A percentile compares a stretch with the other conserved stretches of the same genome.
Conservation (phyloP, 176 grass and related monocot species). For the Pharus latifolius region DNA sequence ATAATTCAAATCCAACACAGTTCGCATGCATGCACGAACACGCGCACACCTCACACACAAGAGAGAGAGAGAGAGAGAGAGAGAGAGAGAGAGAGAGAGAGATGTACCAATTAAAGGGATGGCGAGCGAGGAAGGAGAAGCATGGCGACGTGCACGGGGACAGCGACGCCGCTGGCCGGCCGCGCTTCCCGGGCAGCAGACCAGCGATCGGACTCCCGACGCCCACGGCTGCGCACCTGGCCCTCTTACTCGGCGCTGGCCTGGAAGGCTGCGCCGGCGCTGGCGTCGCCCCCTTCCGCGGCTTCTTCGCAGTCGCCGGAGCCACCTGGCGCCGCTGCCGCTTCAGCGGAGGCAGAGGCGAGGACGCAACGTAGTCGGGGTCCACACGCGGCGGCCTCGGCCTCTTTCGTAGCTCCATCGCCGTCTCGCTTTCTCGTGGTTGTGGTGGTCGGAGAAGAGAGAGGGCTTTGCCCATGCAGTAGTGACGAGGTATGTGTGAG, state of each 20-base stretch:
- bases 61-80: too few relatives aligned
- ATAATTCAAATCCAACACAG: not conserved
- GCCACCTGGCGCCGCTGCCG: constrained; percentile 19
- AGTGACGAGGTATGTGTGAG: constrained; percentile 13
- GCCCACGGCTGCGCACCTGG: not conserved
- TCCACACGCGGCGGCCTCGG: constrained; percentile 15
- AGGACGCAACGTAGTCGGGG: constrained; percentile 40
- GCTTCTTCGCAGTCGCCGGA: not conserved
- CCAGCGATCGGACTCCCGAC: constrained; percentile 22
- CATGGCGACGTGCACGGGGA: constrained; percentile 28
- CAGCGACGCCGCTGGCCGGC: not conserved
- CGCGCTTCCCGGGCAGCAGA: constrained; percentile 19
- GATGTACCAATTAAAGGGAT: constrained; percentile 55
- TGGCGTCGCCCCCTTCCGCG: not conserved
- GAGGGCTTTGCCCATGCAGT: constrained; percentile 43
- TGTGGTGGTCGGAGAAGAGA: constrained; percentile 31
- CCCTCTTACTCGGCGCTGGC: not conserved
- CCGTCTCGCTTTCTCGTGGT: constrained; percentile 4
- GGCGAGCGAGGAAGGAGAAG: constrained; percentile 29
- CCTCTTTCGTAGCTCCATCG: constrained; percentile 37
- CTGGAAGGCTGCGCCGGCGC: not conserved
- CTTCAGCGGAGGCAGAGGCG: constrained; percentile 7
- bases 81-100: not conserved
- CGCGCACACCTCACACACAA: not conserved
- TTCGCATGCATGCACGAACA: not conserved